These are phyloP conservation scores for Hygrophila difformis DNA, from an alignment of 257 asterid species.

Conservation along the genomic window DNA sequence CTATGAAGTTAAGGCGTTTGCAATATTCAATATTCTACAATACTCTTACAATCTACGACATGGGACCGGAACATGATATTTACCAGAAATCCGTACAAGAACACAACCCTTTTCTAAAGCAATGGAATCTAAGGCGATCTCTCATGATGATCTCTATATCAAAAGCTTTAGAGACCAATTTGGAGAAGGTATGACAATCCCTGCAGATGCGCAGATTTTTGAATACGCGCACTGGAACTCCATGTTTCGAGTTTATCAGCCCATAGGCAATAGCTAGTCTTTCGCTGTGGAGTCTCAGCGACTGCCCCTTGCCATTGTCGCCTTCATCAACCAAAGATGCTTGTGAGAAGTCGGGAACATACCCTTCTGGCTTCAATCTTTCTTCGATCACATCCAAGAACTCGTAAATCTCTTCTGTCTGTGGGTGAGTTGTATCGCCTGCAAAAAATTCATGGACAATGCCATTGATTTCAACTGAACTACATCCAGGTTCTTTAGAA, in stretches of 20 bases:
- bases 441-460: constrained; percentile 58
- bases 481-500: constrained; percentile 68
- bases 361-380: constrained; percentile 36
- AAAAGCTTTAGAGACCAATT: constrained; percentile 33
- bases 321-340: constrained; percentile 48
- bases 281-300: constrained; percentile 63
- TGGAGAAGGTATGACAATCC: constrained; percentile 56
- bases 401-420: constrained; percentile 32
- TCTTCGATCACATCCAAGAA: constrained; percentile 41
- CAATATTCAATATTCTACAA: no score
- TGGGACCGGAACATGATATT: not conserved
- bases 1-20: no score
- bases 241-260: constrained; percentile 41
- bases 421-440: constrained; percentile 65
- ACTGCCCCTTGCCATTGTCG: constrained; percentile 32
- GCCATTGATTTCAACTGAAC: constrained; percentile 56
- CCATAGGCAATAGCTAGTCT: constrained; percentile 65
- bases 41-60: no score
- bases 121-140: constrained; percentile 74
- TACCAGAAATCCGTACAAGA: constrained; percentile 72
- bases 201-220: constrained; percentile 57
- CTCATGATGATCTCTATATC: constrained; percentile 56
- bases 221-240: constrained; percentile 48
- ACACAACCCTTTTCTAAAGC: constrained; percentile 52
- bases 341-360: constrained; percentile 37